Evolutionary conservation across 345 rosid species (phyloP).

Genomic region (Trapa incisa): DNA sequence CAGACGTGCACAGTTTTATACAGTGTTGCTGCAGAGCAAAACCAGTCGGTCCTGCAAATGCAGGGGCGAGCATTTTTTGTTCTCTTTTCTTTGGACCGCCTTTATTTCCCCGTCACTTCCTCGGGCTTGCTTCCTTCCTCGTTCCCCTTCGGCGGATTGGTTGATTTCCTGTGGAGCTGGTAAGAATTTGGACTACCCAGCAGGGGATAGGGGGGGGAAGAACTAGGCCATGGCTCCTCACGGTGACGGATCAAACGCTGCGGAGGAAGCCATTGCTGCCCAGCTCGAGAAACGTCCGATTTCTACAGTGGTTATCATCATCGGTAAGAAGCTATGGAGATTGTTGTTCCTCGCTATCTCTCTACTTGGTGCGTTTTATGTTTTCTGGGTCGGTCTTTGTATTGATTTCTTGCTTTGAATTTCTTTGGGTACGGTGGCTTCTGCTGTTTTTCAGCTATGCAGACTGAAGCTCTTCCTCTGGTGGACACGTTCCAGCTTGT

Average conservation of each 20-base stretch:
- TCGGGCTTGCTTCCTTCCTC: background rate
- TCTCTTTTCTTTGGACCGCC: too few species aligned
- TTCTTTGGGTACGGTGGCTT: background rate
- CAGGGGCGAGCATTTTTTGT: too few species aligned
- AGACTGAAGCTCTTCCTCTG: conserved; percentile 74
- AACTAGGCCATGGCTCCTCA: conserved; percentile 35
- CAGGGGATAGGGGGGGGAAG: background rate
- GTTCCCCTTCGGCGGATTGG: background rate
- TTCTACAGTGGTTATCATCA: conserved; percentile 58
- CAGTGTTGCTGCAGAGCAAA: too few species aligned
- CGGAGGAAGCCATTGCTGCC: conserved; percentile 22
- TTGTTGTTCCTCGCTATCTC: background rate
- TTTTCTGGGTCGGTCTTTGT: background rate
- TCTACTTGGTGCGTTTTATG: background rate
- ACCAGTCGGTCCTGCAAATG: too few species aligned
- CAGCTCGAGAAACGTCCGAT: conserved; percentile 28
- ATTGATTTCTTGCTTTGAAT: background rate
- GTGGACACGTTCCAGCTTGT: conserved; percentile 50
- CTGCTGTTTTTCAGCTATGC: conserved; percentile 47
- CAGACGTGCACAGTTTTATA: too few species aligned
- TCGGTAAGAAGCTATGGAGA: conserved; percentile 29
- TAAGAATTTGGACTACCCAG: background rate
- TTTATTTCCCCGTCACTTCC: too few species aligned
- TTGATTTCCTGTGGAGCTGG: background rate
- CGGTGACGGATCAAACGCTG: conserved; percentile 37